phyloP scores from a whole-genome alignment of 495 filamentous ascomycete species.

The Penicillium maclennaniae region DNA sequence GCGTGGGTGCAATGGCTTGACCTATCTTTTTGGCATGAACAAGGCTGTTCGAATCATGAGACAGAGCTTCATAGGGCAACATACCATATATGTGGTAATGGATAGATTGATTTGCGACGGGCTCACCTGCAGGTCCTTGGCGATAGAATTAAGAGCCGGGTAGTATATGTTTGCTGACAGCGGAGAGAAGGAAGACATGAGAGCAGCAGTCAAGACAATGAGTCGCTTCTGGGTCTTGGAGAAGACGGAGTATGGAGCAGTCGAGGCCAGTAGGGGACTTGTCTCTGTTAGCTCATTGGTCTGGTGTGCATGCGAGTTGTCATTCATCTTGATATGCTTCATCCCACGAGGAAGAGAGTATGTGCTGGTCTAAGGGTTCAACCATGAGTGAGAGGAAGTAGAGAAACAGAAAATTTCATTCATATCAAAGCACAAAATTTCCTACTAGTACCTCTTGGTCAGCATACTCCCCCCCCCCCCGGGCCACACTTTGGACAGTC shows the following conservation, averaged over 20 bases:
- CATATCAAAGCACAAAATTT: neutral
- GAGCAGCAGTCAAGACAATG: conserved; percentile 28
- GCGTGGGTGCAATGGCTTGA: conserved; percentile 48
- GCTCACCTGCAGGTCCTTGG: conserved; percentile 36
- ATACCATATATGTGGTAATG: conserved; percentile 48
- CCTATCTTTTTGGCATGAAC: conserved; percentile 31
- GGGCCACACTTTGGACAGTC: no score
- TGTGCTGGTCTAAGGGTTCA: no score
- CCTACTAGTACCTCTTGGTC: neutral
- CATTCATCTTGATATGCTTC: neutral
- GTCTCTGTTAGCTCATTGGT: conserved; percentile 9
- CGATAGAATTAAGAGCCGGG: conserved; percentile 42
- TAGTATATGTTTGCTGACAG: conserved; percentile 49
- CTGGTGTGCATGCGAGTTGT: neutral
- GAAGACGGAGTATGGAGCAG: conserved; percentile 21
- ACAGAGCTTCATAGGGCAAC: neutral
- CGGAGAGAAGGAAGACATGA: conserved; percentile 33
- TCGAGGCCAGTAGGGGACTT: conserved; percentile 16
- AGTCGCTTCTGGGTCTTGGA: conserved; percentile 24
- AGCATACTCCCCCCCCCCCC: no score
- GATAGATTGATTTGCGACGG: conserved; percentile 45
- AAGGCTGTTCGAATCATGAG: neutral
- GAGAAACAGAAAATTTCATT: neutral
- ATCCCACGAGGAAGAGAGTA: no score
- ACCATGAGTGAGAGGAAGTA: neutral